Base-by-base conservation (phyloP, 257 asterid genomes). In the Haberlea rhodopensis region DNA sequence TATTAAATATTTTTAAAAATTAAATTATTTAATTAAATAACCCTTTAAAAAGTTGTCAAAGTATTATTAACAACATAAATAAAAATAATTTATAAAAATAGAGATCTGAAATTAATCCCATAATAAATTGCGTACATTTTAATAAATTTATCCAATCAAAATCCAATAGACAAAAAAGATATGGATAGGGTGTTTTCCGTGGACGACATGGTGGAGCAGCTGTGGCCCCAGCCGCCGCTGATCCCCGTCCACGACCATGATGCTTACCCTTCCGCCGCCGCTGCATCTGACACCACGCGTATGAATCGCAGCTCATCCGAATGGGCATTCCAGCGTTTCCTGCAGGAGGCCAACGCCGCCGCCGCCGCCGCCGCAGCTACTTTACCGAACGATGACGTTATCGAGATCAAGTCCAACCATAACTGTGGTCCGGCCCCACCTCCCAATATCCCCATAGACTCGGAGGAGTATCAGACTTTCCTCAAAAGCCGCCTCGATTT, bases 261-360 rank as follows among this genome's bases (percentile, higher is more conserved):
- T n/a, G n/a, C 85, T 31, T 66, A 84, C 40, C 55, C 78, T 52
- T 6, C 65, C 69, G 53, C 72, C 57, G 46, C 82, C 21, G 52
- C 82, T 8, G 53, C 80, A n/a, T 62, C 82, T 7, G 77, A 72
- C 75, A 65, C 28, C 70, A 64, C 74, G 60, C 76, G 78, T 71
- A 84, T 90, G 86, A 90, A 82, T 63, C 95, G 97, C 19, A 88
- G 94, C 85, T 67, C 89, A 1, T 88, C 97, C 20, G 97, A 90
- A 55, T 90, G 92, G 88, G 95, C 97, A 24, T 84, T 90, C 75
- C 94, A 90, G 71, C 87, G 85, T 10, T 90, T 85, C 72, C 83
- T 90, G n/a, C 91, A 77, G 72, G 91, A 86, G 78, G 87, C 94
- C 65, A 61, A 81, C 28, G 80, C 67, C n/a, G n/a, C n/a, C n/a